A percentile compares a stretch with the other conserved stretches of the same genome.
Evolutionary conservation across 345 rosid genomes (phyloP).

Genomic region (Brassica juncea): DNA sequence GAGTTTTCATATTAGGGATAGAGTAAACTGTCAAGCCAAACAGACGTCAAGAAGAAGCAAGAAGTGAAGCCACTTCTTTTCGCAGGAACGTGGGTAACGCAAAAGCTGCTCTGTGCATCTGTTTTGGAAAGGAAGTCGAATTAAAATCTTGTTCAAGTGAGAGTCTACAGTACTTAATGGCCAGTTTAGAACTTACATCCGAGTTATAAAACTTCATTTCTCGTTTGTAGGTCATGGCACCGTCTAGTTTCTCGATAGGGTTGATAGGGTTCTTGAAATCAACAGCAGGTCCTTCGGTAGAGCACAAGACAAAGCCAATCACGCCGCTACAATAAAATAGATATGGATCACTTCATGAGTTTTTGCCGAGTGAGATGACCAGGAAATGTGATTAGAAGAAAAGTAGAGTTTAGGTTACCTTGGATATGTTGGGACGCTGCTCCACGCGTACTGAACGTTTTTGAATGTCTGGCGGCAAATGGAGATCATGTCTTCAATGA

Average conservation of each 20-base stretch:
- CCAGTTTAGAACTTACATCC: conserved; percentile 47
- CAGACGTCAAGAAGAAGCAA: conserved; percentile 24
- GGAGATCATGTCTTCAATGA: conserved; percentile 78
- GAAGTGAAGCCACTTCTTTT: conserved; percentile 69
- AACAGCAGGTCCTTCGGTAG: conserved; percentile 75
- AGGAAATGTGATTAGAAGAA: not conserved
- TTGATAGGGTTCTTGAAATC: conserved; percentile 84
- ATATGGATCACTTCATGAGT: not conserved
- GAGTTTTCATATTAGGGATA: conserved; percentile 3
- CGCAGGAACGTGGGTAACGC: conserved; percentile 78
- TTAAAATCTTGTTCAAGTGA: not conserved
- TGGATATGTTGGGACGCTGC: conserved; percentile 96
- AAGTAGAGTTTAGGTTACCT: conserved; percentile 51
- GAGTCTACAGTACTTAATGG: not conserved
- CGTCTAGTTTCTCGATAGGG: conserved; percentile 85
- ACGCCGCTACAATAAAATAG: conserved; percentile 63
- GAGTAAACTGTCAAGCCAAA: not conserved
- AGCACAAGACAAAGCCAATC: conserved; percentile 84
- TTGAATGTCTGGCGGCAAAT: conserved; percentile 75
- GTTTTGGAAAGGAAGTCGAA: conserved; percentile 31
- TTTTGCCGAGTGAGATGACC: not conserved
- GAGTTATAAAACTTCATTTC: conserved; percentile 84
- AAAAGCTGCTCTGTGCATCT: conserved; percentile 89
- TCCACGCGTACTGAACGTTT: conserved; percentile 91
- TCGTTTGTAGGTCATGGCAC: conserved; percentile 59